Percentiles rank a stretch among this genome's conserved stretches.
Conservation (phyloP, 352 stramenopile genomes). For the Pythium periplocum region DNA sequence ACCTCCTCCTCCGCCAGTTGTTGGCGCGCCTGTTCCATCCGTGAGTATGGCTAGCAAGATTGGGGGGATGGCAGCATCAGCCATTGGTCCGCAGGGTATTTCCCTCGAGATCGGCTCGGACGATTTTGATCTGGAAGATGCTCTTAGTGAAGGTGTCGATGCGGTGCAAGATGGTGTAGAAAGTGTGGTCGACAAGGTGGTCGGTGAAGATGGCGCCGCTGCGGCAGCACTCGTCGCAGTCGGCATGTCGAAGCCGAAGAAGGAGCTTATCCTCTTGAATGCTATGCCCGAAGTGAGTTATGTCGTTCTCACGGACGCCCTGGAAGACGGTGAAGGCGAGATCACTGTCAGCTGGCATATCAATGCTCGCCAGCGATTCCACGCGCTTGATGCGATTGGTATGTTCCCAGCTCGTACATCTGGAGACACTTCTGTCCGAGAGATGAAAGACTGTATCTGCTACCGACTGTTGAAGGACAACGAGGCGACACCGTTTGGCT, state of each 20-base stretch:
- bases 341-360: slow-evolving; percentile 54
- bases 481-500: slow-evolving; percentile 33
- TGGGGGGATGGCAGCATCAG: too few relatives aligned
- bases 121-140: not conserved
- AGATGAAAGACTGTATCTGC: slow-evolving; percentile 58
- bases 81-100: too few relatives aligned
- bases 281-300: slow-evolving; percentile 45
- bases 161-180: slow-evolving; percentile 15
- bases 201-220: slow-evolving; percentile 4
- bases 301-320: slow-evolving; percentile 39
- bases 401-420: slow-evolving; percentile 42
- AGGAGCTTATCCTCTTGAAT: slow-evolving; percentile 36
- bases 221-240: slow-evolving; percentile 20
- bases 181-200: slow-evolving; percentile 7
- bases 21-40: too few relatives aligned
- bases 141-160: slow-evolving; percentile 6
- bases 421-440: slow-evolving; percentile 22
- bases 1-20: too few relatives aligned
- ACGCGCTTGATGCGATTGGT: slow-evolving; percentile 48
- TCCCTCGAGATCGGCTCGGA: too few relatives aligned
- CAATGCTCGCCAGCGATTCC: slow-evolving; percentile 45
- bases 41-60: too few relatives aligned
- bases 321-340: slow-evolving; percentile 44
- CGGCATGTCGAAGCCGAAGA: slow-evolving; percentile 24
- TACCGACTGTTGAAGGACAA: slow-evolving; percentile 44